Percentiles rank a stretch among this genome's conserved stretches.
These are phyloP conservation scores for Apiotrichum akiyoshidainum DNA, from an alignment of 1,284 basidiomycete species.

Conservation along the genomic window DNA sequence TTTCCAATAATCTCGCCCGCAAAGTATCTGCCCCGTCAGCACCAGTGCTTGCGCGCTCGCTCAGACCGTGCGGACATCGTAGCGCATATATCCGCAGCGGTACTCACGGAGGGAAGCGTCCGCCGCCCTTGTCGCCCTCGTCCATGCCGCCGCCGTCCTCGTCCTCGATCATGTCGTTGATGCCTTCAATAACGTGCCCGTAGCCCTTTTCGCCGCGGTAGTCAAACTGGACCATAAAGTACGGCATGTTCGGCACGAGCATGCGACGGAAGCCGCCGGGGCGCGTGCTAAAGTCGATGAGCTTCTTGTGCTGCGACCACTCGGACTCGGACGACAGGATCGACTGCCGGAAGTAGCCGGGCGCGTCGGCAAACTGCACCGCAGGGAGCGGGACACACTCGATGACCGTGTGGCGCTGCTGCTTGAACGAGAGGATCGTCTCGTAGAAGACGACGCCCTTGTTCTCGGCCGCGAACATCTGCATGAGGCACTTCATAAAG, in stretches of 20 bases:
- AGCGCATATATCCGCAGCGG: too few species aligned
- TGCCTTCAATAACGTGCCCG: conserved; percentile 93
- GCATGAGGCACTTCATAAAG: conserved; percentile 98
- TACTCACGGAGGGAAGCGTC: conserved; percentile 77
- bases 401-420: conserved; percentile 86
- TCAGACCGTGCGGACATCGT: too few species aligned
- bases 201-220: conserved; percentile 95
- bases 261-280: conserved; percentile 85
- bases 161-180: conserved; percentile 63
- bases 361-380: conserved; percentile 76
- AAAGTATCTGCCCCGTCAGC: conserved; percentile 65
- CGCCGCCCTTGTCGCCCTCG: conserved; percentile 81
- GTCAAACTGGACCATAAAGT: conserved; percentile 98
- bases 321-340: conserved; percentile 87
- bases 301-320: conserved; percentile 95
- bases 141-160: conserved; percentile 62
- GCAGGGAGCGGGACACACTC: conserved; percentile 86
- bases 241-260: conserved; percentile 93
- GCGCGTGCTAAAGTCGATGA: conserved; percentile 85
- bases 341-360: conserved; percentile 93
- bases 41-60: too few species aligned
- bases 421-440: conserved; percentile 77
- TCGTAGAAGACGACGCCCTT: conserved; percentile 92
- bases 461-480: conserved; percentile 84
- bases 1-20: conserved; percentile 93